Base-by-base conservation (phyloP, 805 yeast species). In the Hanseniaspora meyeri region DNA sequence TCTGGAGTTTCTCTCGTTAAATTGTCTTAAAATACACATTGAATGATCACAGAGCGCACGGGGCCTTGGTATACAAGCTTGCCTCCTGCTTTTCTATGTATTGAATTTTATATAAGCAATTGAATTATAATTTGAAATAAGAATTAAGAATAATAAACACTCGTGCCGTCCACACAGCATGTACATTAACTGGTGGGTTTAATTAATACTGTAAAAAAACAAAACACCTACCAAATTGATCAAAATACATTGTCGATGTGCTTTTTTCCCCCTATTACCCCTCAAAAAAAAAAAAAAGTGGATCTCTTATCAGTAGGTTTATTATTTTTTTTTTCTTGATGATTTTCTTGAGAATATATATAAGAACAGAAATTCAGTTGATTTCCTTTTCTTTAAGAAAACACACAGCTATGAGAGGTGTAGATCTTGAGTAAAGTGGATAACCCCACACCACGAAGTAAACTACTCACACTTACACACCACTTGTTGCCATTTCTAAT, bases 1-100 rank as follows among this genome's bases (percentile, higher is more conserved):
- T 85, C 80, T 85, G 93, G 91, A 75, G 87, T 73, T 85, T 85
- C 86, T 85, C 93, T 78, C 91, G 93, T 83, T 86, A 85, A 81
- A 62, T 40, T 48, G 42, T 17, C 32, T 38, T 38, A n/a, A 12
- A 24, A 36, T 14, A 36, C 38, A 36, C n/a, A 12, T 45, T 32
- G 12, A 32, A 32, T 32, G 12, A 32, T 32, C 36, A 32, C 36
- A 32, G 12, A 32, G 36, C 10, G 32, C 6, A 32, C 7, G 9
- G 12, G 27, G 27, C 27, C 27, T 24, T 24, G 27, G 27, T 24
- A 24, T 24, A 24, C 27, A 24, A 24, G 27, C 27, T 24, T 24
- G 27, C 27, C 27, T 24, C 5, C 27, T 24, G 27, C 27, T 24
- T 32, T 32, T 32, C 9, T 32, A 32, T 32, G 36, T 24, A 42